Evolutionary conservation across 306 rosid genomes (phyloP).

Genomic region (Benincasa hispida): DNA sequence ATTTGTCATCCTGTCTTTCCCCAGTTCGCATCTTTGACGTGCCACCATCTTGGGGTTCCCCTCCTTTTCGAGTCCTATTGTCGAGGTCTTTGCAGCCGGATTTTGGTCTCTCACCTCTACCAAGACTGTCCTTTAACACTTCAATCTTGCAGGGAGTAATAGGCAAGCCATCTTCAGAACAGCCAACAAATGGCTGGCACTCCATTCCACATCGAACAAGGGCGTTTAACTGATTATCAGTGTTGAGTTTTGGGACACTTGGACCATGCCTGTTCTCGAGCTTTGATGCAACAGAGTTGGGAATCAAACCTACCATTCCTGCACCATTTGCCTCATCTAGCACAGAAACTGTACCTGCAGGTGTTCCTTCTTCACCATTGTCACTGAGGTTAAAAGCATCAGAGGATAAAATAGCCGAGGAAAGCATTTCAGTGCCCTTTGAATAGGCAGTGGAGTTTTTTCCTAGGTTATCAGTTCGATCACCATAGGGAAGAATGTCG

Average conservation of each 20-base stretch:
- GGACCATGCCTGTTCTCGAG: slow-evolving; percentile 35
- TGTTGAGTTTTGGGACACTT: slow-evolving; percentile 39
- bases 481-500: slow-evolving; percentile 44
- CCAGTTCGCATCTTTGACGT: slow-evolving; percentile 55
- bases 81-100: slow-evolving; percentile 52
- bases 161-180: slow-evolving; percentile 64
- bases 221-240: slow-evolving; percentile 35
- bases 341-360: slow-evolving; percentile 36
- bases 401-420: slow-evolving; percentile 32
- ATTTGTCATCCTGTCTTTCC: slow-evolving; percentile 45
- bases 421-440: slow-evolving; percentile 34
- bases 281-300: slow-evolving; percentile 13
- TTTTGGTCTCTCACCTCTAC: slow-evolving; percentile 52
- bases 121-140: slow-evolving; percentile 45
- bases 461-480: slow-evolving; percentile 40
- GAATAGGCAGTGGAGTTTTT: slow-evolving; percentile 35
- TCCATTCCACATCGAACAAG: slow-evolving; percentile 50
- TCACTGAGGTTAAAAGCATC: slow-evolving; percentile 35
- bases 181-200: slow-evolving; percentile 36
- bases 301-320: slow-evolving; percentile 17
- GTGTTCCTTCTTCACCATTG: slow-evolving; percentile 26
- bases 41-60: slow-evolving; percentile 61
- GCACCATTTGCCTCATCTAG: slow-evolving; percentile 36
- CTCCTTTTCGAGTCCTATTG: slow-evolving; percentile 43
- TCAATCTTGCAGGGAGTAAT: slow-evolving; percentile 79